Conservation (phyloP, 208 protist species). For the Tritrichomonas foetus region DNA sequence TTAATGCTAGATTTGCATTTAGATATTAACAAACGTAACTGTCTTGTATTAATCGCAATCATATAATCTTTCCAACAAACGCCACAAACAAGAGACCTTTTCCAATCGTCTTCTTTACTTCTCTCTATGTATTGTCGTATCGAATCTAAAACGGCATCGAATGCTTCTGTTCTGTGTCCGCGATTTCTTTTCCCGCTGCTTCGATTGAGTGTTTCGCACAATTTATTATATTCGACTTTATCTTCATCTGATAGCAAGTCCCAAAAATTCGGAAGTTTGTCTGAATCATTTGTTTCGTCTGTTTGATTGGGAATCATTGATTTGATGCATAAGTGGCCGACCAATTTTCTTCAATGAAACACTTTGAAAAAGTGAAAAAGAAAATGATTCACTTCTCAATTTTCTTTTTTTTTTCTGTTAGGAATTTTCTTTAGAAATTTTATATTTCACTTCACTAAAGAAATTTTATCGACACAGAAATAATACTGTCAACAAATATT, state of each 20-base stretch:
- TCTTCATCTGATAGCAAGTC: not conserved
- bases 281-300: too few species aligned
- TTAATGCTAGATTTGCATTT: constrained; percentile 18
- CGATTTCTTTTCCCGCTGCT: not conserved
- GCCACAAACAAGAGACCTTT: not conserved
- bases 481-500: too few species aligned
- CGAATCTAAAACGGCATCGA: not conserved
- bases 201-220: not conserved
- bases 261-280: not conserved
- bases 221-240: not conserved
- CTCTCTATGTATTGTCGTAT: not conserved
- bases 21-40: not conserved
- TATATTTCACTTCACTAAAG: too few species aligned
- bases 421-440: too few species aligned
- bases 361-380: too few species aligned
- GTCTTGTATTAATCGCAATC: not conserved
- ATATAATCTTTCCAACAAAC: not conserved
- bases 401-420: too few species aligned
- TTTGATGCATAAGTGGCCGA: too few species aligned
- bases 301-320: too few species aligned
- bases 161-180: not conserved
- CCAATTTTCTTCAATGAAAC: too few species aligned
- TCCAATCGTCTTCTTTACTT: not conserved
- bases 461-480: too few species aligned
- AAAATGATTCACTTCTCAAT: too few species aligned